Conservation (phyloP, 169 alveolate genomes). For the Plasmodium billcollinsi region DNA sequence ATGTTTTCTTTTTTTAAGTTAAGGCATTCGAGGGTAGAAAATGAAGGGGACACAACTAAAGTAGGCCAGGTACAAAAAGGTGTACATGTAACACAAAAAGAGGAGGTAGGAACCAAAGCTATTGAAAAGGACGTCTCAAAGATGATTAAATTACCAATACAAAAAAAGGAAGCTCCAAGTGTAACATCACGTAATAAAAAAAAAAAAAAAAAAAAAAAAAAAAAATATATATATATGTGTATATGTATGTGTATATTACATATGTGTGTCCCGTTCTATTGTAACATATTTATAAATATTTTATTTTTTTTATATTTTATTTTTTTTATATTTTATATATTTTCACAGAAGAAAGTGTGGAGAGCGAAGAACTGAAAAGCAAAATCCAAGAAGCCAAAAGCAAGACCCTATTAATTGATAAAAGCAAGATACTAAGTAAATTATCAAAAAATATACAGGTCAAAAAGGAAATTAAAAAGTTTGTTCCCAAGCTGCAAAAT, state of each 20-base stretch:
- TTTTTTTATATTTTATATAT: not conserved
- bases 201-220: not conserved
- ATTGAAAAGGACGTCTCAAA: not conserved
- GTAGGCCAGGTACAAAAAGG: too few relatives aligned
- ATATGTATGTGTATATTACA: not conserved
- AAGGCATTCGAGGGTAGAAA: not conserved
- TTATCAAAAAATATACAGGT: constrained; percentile 16
- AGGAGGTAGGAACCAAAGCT: constrained; percentile 2
- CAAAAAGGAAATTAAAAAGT: constrained; percentile 44
- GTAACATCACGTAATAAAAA: not conserved
- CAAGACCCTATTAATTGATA: constrained; percentile 48
- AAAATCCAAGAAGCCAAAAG: constrained; percentile 34
- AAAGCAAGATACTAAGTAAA: constrained; percentile 19
- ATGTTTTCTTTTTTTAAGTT: not conserved
- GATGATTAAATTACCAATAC: not conserved
- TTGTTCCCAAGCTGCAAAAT: constrained; percentile 53
- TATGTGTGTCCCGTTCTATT: not conserved
- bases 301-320: not conserved
- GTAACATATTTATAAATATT: not conserved
- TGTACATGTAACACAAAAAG: not conserved
- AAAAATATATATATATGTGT: not conserved
- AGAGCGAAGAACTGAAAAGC: constrained; percentile 18
- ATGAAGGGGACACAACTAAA: not conserved
- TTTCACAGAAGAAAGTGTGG: constrained; percentile 32
- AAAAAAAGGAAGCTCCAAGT: not conserved